phyloP scores from a whole-genome alignment of 2,329 filamentous ascomycete genomes.

The Zopfia rhizophila region DNA sequence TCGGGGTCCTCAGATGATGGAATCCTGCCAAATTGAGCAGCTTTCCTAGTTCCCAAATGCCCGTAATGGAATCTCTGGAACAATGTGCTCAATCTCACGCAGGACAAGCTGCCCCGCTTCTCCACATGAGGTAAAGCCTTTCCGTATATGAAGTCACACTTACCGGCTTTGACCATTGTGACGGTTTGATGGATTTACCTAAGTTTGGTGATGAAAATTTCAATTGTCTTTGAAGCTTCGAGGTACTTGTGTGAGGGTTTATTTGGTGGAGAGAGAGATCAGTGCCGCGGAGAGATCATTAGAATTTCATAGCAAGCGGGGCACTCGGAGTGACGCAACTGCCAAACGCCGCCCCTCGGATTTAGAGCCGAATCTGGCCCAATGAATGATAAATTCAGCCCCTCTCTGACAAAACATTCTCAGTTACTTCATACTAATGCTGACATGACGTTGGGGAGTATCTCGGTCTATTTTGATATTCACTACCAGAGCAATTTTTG shows the following conservation, averaged over 20 bases:
- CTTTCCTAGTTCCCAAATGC: slow-evolving; percentile 18
- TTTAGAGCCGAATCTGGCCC: slow-evolving; percentile 35
- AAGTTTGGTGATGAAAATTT: slow-evolving; percentile 27
- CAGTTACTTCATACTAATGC: no score
- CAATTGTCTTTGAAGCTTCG: slow-evolving; percentile 26
- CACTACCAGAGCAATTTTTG: slow-evolving; percentile 17
- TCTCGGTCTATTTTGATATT: slow-evolving; percentile 11
- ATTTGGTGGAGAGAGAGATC: slow-evolving; percentile 19
- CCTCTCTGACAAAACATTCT: slow-evolving; percentile 19
- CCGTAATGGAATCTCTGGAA: slow-evolving; percentile 21
- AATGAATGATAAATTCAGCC: slow-evolving; percentile 40
- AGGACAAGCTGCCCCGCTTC: slow-evolving; percentile 48
- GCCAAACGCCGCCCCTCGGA: slow-evolving; percentile 12
- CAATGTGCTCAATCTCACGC: slow-evolving; percentile 70
- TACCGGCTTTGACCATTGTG: slow-evolving; percentile 99
- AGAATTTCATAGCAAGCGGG: slow-evolving; percentile 35
- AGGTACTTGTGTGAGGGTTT: slow-evolving; percentile 8
- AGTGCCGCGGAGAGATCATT: slow-evolving; percentile 9
- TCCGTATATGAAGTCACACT: slow-evolving; percentile 52
- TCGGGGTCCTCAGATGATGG: slow-evolving; percentile 34
- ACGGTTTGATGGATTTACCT: slow-evolving; percentile 57
- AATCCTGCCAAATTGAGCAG: slow-evolving; percentile 31
- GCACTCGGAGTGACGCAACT: slow-evolving; percentile 46
- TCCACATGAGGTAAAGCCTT: slow-evolving; percentile 34
- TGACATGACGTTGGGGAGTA: slow-evolving; percentile 1